Conservation (phyloP, 805 yeast species). For the Nakazawaea ernobii region DNA sequence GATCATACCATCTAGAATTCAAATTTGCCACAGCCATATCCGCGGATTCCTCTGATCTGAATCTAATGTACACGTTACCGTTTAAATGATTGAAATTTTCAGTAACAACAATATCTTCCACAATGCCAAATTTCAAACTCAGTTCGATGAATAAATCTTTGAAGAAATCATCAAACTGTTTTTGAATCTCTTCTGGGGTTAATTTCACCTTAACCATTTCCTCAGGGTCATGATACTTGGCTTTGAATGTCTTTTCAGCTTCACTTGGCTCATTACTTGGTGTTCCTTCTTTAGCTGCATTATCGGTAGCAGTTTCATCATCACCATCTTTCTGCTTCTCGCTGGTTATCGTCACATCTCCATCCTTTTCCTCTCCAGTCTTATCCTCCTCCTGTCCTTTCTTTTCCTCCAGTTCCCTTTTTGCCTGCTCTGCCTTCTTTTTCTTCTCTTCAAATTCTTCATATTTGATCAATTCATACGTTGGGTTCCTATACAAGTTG, state of each 20-base stretch:
- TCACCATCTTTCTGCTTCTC: not conserved
- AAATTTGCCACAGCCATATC: slow-evolving; percentile 51
- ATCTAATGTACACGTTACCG: slow-evolving; percentile 80
- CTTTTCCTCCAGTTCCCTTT: not conserved
- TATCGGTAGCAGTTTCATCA: not conserved
- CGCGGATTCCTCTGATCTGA: slow-evolving; percentile 51
- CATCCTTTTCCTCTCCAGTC: not conserved
- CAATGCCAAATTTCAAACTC: slow-evolving; percentile 37
- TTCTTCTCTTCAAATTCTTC: slow-evolving; percentile 19
- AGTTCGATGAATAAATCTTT: slow-evolving; percentile 68
- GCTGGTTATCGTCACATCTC: not conserved
- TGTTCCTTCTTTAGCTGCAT: not conserved
- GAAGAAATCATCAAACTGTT: slow-evolving; percentile 54
- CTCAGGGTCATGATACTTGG: slow-evolving; percentile 1
- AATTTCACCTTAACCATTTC: slow-evolving; percentile 14
- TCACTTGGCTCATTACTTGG: slow-evolving; percentile 6
- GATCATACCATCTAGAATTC: slow-evolving; percentile 78
- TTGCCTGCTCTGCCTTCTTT: not conserved
- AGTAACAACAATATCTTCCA: slow-evolving; percentile 66
- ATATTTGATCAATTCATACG: slow-evolving; percentile 29
- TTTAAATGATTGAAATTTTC: slow-evolving; percentile 80
- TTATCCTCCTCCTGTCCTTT: slow-evolving; percentile 6
- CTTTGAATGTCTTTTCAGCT: slow-evolving; percentile 3
- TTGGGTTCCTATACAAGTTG: slow-evolving; percentile 61
- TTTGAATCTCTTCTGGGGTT: slow-evolving; percentile 31